Evolutionary conservation across 345 rosid species (phyloP), one percentile per base, ranked within the genome.

Genomic region (Moricandia moricandioides): DNA sequence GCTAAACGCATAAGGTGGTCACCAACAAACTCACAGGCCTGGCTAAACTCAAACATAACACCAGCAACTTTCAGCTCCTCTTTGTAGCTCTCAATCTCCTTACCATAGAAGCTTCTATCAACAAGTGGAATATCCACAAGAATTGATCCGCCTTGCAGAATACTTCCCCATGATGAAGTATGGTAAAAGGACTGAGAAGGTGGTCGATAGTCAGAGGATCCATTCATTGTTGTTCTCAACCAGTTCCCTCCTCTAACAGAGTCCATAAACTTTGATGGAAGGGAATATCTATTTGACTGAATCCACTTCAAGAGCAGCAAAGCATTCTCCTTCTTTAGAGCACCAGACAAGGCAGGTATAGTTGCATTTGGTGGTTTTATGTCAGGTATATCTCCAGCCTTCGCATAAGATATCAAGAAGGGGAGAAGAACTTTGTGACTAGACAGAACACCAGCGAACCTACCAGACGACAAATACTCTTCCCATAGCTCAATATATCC

Each of bases 91-190:
- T 26, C 67, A 31, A 92, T 86, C 31, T 30, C 13, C 1, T 54
- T 73, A 10, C 96, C 91, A 52, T 92, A 92, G 73, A 73, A 89
- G 6, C 13, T 68, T 40, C 75, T 71, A 68, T 92, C 96, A 17
- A 92, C 70, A 2, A 92, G 67, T 0, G 97, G 97, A 66, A 92
- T 84, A 71, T 88, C 92, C 7, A 87, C 91, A 7, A 87, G 86
- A 47, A 79, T 84, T 0, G 84, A 73, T 24, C 77, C 86, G 55
- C 78, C 77, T 81, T 89, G 97, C 43, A 92, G 75, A 67, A 87
- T 65, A 34, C 45, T 57, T 64, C 90, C 96, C 91, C 88, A 85
- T 7, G 90, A 84, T 3, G 81, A 52, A 54, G 78, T 33, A 67
- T 78, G 86, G 16, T 85, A 79, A 65, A 92, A 89, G 0, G 93